Evolutionary conservation across 2,329 filamentous ascomycete genomes (phyloP).

Genomic region (Hymenoscyphus fraxineus): DNA sequence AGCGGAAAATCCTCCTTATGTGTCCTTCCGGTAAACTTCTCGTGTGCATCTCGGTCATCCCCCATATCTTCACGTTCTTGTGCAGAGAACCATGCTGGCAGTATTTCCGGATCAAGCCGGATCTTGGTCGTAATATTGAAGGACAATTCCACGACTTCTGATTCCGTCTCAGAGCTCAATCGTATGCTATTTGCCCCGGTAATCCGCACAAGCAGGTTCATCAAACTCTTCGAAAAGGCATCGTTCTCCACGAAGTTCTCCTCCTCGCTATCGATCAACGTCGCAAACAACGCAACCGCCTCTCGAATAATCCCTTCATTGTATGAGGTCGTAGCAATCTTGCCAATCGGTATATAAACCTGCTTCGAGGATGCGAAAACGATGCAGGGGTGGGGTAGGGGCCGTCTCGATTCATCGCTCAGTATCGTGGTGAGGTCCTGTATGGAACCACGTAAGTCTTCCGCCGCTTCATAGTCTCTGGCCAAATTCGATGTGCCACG

Average conservation of each 20-base stretch:
- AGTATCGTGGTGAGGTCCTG: conserved; percentile 68
- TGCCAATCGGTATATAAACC: conserved; percentile 83
- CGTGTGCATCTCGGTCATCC: conserved; percentile 45
- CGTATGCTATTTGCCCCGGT: conserved; percentile 69
- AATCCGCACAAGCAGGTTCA: conserved; percentile 78
- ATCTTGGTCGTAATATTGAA: conserved; percentile 98
- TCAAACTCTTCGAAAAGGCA: conserved; percentile 80
- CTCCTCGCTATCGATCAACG: conserved; percentile 92
- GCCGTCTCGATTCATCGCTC: conserved; percentile 82
- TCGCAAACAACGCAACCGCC: conserved; percentile 81
- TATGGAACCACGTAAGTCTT: conserved; percentile 58
- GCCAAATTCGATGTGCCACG: conserved; percentile 58
- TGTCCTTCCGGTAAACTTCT: conserved; percentile 77
- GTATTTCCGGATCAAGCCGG: conserved; percentile 77
- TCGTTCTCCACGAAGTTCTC: conserved; percentile 89
- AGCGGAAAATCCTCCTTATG: conserved; percentile 91
- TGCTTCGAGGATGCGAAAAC: conserved; percentile 80
- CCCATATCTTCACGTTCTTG: conserved; percentile 36
- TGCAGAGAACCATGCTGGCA: conserved; percentile 87
- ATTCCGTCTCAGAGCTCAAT: conserved; percentile 78
- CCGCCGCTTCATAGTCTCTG: conserved; percentile 57
- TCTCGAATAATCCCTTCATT: conserved; percentile 84
- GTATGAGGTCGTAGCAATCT: conserved; percentile 80
- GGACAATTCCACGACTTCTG: conserved; percentile 83
- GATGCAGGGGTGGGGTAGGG: conserved; percentile 87